Evolutionary conservation across 2,329 filamentous ascomycete genomes (phyloP).

Genomic region (Neofusicoccum sp.): DNA sequence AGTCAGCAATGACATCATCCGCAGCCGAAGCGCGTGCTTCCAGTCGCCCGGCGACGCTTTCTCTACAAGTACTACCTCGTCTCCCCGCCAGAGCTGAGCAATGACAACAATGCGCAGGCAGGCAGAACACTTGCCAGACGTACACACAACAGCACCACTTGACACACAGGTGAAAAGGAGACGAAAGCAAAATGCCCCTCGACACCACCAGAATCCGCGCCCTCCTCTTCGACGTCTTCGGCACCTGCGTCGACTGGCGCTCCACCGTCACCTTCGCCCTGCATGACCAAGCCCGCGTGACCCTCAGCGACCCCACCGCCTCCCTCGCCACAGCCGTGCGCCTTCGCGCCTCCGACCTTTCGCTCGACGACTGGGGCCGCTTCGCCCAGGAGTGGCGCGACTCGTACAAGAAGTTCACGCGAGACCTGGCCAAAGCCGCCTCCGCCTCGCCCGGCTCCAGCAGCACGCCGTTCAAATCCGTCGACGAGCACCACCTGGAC

Average conservation of each 20-base stretch:
- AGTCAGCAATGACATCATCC: slow-evolving; percentile 9
- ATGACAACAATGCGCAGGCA: no score
- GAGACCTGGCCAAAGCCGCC: slow-evolving; percentile 42
- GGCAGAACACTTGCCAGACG: no score
- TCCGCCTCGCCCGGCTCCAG: slow-evolving; percentile 39
- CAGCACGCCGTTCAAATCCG: slow-evolving; percentile 62
- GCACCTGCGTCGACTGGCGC: slow-evolving; percentile 79
- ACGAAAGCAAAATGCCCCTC: slow-evolving; percentile 4
- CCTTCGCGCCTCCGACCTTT: slow-evolving; percentile 51
- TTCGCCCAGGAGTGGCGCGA: slow-evolving; percentile 71
- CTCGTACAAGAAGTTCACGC: slow-evolving; percentile 63
- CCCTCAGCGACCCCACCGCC: slow-evolving; percentile 47
- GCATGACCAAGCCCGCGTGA: slow-evolving; percentile 45
- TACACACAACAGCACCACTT: background rate
- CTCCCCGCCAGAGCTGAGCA: no score
- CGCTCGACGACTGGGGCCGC: slow-evolving; percentile 57
- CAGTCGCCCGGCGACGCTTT: background rate
- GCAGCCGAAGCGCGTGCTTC: slow-evolving; percentile 3
- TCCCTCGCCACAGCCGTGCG: slow-evolving; percentile 50
- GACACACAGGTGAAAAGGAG: background rate
- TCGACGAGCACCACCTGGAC: slow-evolving; percentile 69
- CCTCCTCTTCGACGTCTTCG: slow-evolving; percentile 74
- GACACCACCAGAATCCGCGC: slow-evolving; percentile 47
- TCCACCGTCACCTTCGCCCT: slow-evolving; percentile 63
- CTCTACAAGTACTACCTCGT: no score